Base-by-base conservation (phyloP, 2,329 filamentous ascomycete species). In the Calonectria hongkongensis region DNA sequence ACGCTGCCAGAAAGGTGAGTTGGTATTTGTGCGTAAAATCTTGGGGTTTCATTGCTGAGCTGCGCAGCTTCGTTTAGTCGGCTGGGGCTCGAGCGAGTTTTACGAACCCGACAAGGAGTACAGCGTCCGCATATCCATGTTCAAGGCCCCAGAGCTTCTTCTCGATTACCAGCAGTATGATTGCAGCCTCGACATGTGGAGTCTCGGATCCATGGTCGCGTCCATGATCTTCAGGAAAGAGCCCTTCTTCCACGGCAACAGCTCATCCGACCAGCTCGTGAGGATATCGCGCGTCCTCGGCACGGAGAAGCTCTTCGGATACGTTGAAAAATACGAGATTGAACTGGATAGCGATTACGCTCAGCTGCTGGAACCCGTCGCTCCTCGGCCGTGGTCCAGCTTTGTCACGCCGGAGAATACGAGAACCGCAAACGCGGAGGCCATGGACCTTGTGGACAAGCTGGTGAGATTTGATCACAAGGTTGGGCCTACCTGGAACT, bases 221-320 rank as follows among this genome's bases (percentile, higher is more conserved):
- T 98, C 96, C 21, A 98, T 99, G 96, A 98, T 98, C 82, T 99
- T 99, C 88, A 91, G 96, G 81, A 98, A 98, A 84, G 97, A 98
- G 83, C 97, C 97, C 0, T 99, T 98, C 87, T 99, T 99, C 89
- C 96, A 98, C 81, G 97, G 97, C 69, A 95, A 95, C 86, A 98
- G 95, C 85, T 98, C 98, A 84, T 94, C 95, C 4, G 97, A 99
- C 82, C 97, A 99, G 84, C 90, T 99, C 8, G 95, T 98, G 72
- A 98, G 98, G 88, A 98, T 98, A 75, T 95, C 96, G 70, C 98
- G 98, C 87, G 96, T 99, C 0, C 91, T 99, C 16, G 97, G 97
- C 47, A 98, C 97, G 0, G 96, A 98, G 80, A 95, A 96, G 77
- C 88, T 99, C 13, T 98, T 98, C 78, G 95, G 98, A 84, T 98